phyloP scores from a whole-genome alignment of 805 yeast species.

The Myxozyma kluyveri region DNA sequence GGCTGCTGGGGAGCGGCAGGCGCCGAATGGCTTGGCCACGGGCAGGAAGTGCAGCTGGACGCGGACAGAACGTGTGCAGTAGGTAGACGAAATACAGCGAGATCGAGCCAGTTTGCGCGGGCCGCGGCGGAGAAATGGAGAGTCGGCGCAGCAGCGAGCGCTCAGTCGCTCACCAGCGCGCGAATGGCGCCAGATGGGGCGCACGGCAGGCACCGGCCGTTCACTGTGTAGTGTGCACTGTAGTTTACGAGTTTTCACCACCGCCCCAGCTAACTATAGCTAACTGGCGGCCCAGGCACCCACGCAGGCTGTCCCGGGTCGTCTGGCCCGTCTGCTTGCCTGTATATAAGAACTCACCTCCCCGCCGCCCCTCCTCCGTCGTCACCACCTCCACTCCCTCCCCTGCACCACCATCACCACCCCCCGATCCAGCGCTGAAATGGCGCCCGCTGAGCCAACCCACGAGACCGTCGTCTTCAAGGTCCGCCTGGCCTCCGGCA shows the following conservation, averaged over 20 bases:
- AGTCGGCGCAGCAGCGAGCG: neutral
- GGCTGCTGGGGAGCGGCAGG: too few relatives aligned
- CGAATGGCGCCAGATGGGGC: neutral
- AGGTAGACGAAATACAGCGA: too few relatives aligned
- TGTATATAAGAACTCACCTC: neutral
- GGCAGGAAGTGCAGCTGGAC: too few relatives aligned
- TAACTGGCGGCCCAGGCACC: neutral
- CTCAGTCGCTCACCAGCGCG: neutral
- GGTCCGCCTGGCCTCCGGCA: constrained; percentile 12
- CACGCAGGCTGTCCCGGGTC: neutral
- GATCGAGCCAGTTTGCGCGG: too few relatives aligned
- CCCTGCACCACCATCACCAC: neutral
- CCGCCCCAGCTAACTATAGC: too few relatives aligned
- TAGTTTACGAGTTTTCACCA: neutral
- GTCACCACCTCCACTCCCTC: neutral
- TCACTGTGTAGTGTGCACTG: neutral
- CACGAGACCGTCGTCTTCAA: constrained; percentile 23
- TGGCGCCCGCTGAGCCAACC: constrained; percentile 6
- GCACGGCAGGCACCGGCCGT: neutral
- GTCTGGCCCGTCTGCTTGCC: neutral
- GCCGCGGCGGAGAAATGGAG: neutral
- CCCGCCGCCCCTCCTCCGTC: neutral
- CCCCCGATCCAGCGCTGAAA: neutral
- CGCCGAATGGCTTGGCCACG: too few relatives aligned
- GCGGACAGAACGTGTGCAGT: too few relatives aligned